A percentile compares a stretch with the other conserved stretches of the same genome.
These are phyloP conservation scores for Elongisporangium undulatum DNA, from an alignment of 352 stramenopile species.

Conservation along the genomic window DNA sequence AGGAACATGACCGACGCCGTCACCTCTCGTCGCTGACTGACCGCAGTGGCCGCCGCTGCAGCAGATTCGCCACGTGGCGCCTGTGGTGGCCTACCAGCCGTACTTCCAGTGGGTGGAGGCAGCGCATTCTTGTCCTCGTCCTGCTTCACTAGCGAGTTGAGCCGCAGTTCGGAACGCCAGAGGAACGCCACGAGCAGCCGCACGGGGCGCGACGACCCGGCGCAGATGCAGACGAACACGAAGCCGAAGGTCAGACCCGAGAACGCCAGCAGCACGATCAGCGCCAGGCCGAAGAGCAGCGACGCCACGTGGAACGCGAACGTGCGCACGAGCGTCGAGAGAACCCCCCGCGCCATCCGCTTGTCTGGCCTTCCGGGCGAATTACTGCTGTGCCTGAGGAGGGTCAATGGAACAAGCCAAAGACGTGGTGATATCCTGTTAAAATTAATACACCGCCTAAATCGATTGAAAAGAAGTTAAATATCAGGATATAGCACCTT, in stretches of 20 bases:
- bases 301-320: slow-evolving; percentile 58
- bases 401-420: not conserved
- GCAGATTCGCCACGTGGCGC: not conserved
- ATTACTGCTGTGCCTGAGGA: not conserved
- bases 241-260: slow-evolving; percentile 30
- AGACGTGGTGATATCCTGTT: not conserved
- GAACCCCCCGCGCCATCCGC: slow-evolving; percentile 14
- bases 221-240: slow-evolving; percentile 44
- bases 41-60: not conserved
- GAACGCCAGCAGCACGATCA: slow-evolving; percentile 32
- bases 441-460: not conserved
- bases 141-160: slow-evolving; percentile 30
- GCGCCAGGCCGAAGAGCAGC: slow-evolving; percentile 28
- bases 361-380: not conserved
- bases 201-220: slow-evolving; percentile 33
- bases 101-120: not conserved
- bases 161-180: slow-evolving; percentile 50
- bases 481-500: not conserved
- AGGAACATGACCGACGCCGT: slow-evolving; percentile 57
- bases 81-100: not conserved
- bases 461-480: not conserved
- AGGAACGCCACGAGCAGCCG: slow-evolving; percentile 42
- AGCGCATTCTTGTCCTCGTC: slow-evolving; percentile 7
- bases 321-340: slow-evolving; percentile 29
- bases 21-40: slow-evolving; percentile 24